phyloP scores from a whole-genome alignment of 108 stramenopile species.

The Pseudonitzschia delicatissima region DNA sequence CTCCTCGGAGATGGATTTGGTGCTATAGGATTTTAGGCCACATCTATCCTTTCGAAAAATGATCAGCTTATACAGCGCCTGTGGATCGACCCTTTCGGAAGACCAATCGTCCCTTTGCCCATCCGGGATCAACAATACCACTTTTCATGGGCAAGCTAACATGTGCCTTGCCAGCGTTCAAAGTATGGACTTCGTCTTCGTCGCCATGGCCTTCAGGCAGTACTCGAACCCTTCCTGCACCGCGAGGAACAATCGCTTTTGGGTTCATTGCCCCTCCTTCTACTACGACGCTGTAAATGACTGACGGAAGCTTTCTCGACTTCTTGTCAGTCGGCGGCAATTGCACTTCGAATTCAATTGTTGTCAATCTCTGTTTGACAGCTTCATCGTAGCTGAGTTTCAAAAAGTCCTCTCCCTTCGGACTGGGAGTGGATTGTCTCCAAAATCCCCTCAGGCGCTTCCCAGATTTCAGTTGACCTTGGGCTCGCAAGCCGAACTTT shows the following conservation, averaged over 20 bases:
- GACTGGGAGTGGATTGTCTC: conserved; percentile 17
- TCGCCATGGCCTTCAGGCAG: conserved; percentile 51
- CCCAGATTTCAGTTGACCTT: conserved; percentile 28
- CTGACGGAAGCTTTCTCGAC: conserved; percentile 38
- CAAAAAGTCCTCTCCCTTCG: conserved; percentile 22
- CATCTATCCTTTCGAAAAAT: too few species aligned
- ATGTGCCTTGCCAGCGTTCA: conserved; percentile 49
- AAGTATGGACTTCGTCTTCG: conserved; percentile 12
- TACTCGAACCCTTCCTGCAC: conserved; percentile 50
- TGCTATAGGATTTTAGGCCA: too few species aligned
- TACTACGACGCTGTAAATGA: conserved; percentile 65
- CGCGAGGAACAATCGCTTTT: conserved; percentile 60
- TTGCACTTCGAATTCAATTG: conserved; percentile 38
- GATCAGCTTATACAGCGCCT: conserved; percentile 50
- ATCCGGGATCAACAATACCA: conserved; percentile 76
- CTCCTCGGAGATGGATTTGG: too few species aligned
- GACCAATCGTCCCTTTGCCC: conserved; percentile 60
- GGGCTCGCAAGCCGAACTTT: conserved; percentile 35
- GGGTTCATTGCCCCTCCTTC: conserved; percentile 55
- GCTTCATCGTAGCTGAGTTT: conserved; percentile 47
- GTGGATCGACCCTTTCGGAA: conserved; percentile 70
- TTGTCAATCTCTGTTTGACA: conserved; percentile 31
- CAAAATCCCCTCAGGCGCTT: conserved; percentile 46
- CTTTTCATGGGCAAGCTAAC: conserved; percentile 56
- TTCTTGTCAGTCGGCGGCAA: conserved; percentile 16